Evolutionary conservation across 169 alveolate species (phyloP).

Genomic region (Eimeria sp.): DNA sequence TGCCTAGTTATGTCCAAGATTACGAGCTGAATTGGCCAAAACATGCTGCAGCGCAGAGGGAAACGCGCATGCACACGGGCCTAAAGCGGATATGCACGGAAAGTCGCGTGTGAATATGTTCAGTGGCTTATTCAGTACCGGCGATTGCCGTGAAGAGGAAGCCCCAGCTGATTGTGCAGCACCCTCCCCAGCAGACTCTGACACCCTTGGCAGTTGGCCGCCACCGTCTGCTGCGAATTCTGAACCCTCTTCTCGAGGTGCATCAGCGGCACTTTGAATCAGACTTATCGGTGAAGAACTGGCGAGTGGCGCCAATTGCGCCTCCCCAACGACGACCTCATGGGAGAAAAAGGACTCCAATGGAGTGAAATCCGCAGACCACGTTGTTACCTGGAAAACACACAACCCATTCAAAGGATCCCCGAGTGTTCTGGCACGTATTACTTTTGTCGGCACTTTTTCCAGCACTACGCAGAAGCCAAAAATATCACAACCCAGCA

Average conservation of each 20-base stretch:
- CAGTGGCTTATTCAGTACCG: background rate
- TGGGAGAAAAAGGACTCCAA: background rate
- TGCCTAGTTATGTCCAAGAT: background rate
- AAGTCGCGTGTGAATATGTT: too few species aligned
- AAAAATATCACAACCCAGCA: background rate
- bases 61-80: background rate
- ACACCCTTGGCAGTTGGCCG: background rate
- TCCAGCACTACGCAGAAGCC: background rate
- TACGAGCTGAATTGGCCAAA: background rate
- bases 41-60: background rate
- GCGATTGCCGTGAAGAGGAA: background rate
- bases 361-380: background rate
- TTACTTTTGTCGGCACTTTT: background rate
- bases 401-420: background rate
- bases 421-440: background rate
- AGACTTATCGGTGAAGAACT: background rate
- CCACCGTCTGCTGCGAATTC: background rate
- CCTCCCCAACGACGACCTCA: slow-evolving; percentile 58
- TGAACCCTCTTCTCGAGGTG: slow-evolving; percentile 8
- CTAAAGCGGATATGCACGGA: background rate
- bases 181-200: slow-evolving; percentile 2
- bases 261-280: slow-evolving; percentile 1
- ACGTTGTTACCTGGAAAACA: background rate
- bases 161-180: background rate
- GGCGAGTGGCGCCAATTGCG: slow-evolving; percentile 1